phyloP scores from a whole-genome alignment of 441 rosid species.

The Bocquillonia castaneifolia region DNA sequence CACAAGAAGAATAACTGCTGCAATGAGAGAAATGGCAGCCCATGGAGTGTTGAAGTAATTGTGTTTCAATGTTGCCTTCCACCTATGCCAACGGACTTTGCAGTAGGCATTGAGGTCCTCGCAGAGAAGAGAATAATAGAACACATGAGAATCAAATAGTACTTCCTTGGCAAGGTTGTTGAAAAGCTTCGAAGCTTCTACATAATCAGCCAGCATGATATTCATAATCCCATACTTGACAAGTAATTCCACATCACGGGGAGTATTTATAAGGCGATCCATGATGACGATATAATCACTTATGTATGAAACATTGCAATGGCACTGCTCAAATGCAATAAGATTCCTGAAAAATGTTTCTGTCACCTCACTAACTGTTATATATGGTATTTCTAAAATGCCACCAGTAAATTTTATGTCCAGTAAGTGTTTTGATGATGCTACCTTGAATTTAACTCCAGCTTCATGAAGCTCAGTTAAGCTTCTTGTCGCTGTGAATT shows the following conservation, averaged over 20 bases:
- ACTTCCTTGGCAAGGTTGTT: constrained; percentile 17
- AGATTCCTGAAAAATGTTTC: constrained; percentile 14
- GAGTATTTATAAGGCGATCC: constrained; percentile 14
- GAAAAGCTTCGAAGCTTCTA: constrained; percentile 15
- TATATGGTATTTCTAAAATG: constrained; percentile 3
- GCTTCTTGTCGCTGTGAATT: not conserved
- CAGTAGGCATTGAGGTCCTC: constrained; percentile 6
- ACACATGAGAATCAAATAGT: constrained; percentile 5
- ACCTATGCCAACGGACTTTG: constrained; percentile 17
- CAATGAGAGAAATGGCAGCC: constrained; percentile 9
- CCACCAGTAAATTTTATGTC: constrained; percentile 5
- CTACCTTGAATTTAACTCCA: constrained; percentile 12
- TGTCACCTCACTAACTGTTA: constrained; percentile 7
- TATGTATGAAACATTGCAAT: not conserved
- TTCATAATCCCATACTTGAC: constrained; percentile 8
- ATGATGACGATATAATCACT: constrained; percentile 17
- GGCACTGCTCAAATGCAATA: constrained; percentile 16
- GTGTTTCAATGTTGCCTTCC: constrained; percentile 15
- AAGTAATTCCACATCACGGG: constrained; percentile 4
- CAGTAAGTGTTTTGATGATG: not conserved
- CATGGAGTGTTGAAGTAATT: constrained; percentile 15
- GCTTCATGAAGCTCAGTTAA: constrained; percentile 10
- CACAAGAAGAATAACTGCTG: constrained; percentile 12
- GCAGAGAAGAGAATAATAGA: constrained; percentile 6
- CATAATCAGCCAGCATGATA: constrained; percentile 10